Evolutionary conservation across 129 eudicot species (phyloP).

Genomic region (Mikania micrantha): DNA sequence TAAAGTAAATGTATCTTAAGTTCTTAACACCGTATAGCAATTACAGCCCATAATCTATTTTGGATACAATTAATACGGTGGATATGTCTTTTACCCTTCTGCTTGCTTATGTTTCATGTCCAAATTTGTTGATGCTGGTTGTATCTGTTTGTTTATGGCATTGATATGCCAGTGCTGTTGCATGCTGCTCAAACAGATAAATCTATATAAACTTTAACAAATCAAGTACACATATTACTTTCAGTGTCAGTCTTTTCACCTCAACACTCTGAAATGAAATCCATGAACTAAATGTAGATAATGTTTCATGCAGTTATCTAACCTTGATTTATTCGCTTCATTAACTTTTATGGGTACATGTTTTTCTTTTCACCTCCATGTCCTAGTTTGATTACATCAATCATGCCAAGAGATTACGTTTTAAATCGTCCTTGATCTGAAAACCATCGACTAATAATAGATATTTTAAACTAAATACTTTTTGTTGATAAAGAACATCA

Average conservation of each 20-base stretch:
- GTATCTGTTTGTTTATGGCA: background rate
- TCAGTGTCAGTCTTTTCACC: slow-evolving; percentile 10
- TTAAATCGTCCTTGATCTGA: slow-evolving; percentile 24
- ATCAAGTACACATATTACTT: slow-evolving; percentile 22
- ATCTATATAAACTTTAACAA: slow-evolving; percentile 8
- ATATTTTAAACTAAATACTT: slow-evolving; percentile 15
- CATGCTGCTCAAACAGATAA: slow-evolving; percentile 6
- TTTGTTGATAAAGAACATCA: slow-evolving; percentile 13
- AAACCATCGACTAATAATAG: slow-evolving; percentile 8
- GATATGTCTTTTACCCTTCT: background rate
- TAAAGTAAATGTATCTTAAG: background rate
- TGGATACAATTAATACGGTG: slow-evolving; percentile 7
- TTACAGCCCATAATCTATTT: background rate
- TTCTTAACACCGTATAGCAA: background rate
- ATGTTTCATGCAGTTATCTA: slow-evolving; percentile 20
- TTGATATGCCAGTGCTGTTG: background rate
- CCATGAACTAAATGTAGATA: slow-evolving; percentile 12
- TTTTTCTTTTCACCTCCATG: slow-evolving; percentile 23
- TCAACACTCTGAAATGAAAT: slow-evolving; percentile 19
- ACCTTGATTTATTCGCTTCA: slow-evolving; percentile 26
- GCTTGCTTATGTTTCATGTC: background rate
- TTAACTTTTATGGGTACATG: slow-evolving; percentile 23
- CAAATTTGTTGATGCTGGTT: background rate
- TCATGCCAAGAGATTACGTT: slow-evolving; percentile 9
- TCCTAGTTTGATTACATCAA: slow-evolving; percentile 20